Percentiles rank a stretch among this genome's conserved stretches.
Evolutionary conservation across 2,329 filamentous ascomycete genomes (phyloP).

Genomic region (Pezizomycotina sp.): DNA sequence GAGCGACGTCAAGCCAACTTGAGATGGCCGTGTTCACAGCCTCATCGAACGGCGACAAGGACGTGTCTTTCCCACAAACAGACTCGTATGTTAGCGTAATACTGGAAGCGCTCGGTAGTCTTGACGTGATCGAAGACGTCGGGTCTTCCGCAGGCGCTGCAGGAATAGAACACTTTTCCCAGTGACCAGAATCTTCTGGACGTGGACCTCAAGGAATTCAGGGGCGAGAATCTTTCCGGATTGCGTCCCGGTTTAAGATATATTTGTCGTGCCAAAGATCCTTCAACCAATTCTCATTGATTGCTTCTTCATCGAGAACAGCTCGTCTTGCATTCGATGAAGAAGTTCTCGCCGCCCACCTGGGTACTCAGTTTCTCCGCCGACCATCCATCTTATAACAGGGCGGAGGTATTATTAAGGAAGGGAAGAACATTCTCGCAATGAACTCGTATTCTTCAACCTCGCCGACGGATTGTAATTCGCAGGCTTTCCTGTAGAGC

Average conservation of each 20-base stretch:
- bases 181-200: conserved; percentile 60
- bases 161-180: conserved; percentile 80
- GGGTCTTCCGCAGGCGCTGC: conserved; percentile 27
- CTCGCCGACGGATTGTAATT: conserved; percentile 54
- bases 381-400: conserved; percentile 69
- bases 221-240: conserved; percentile 52
- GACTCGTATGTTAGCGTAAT: conserved; percentile 42
- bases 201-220: conserved; percentile 53
- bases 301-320: conserved; percentile 19
- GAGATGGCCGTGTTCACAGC: conserved; percentile 56
- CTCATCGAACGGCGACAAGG: conserved; percentile 49
- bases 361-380: conserved; percentile 45
- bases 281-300: conserved; percentile 35
- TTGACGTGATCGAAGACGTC: conserved; percentile 29
- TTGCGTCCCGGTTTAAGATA: conserved; percentile 43
- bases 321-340: conserved; percentile 35
- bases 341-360: conserved; percentile 53
- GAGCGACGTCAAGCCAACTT: conserved; percentile 59
- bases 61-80: conserved; percentile 25
- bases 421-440: conserved; percentile 57
- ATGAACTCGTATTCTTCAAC: conserved; percentile 45
- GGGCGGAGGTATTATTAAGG: conserved; percentile 69
- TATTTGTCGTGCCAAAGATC: conserved; percentile 66
- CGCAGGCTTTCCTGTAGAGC: conserved; percentile 53
- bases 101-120: conserved; percentile 34